Percentiles rank a stretch among this genome's conserved stretches.
phyloP scores from a whole-genome alignment of 805 yeast genomes.

The Ogataea glucozyma region DNA sequence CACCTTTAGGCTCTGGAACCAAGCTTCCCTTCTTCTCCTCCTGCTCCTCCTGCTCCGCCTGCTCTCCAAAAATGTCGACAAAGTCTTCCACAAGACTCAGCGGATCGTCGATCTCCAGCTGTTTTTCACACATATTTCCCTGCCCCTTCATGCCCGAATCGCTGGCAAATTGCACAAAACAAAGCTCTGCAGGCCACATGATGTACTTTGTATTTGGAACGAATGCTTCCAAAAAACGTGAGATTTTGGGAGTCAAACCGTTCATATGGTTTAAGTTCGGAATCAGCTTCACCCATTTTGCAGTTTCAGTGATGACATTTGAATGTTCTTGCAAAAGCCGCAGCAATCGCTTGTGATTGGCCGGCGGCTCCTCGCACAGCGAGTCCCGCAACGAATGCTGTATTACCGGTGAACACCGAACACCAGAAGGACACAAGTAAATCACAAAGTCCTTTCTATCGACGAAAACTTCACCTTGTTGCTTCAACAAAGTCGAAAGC shows the following conservation, averaged over 20 bases:
- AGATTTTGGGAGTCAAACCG: slow-evolving; percentile 63
- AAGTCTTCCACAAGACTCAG: slow-evolving; percentile 33
- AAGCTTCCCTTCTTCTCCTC: slow-evolving; percentile 1
- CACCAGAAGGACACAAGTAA: slow-evolving; percentile 58
- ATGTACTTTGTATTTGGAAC: slow-evolving; percentile 50
- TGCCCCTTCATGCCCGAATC: slow-evolving; percentile 19
- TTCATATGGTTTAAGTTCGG: slow-evolving; percentile 71
- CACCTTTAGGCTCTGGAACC: no score
- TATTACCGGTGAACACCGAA: slow-evolving; percentile 44
- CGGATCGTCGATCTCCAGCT: slow-evolving; percentile 26
- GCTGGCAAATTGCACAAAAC: slow-evolving; percentile 54
- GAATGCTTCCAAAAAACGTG: slow-evolving; percentile 47
- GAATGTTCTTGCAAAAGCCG: slow-evolving; percentile 40
- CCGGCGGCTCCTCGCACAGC: slow-evolving; percentile 41
- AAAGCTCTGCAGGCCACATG: slow-evolving; percentile 72
- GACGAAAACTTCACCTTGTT: slow-evolving; percentile 19
- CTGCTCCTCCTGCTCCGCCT: slow-evolving; percentile 3
- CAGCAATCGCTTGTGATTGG: slow-evolving; percentile 39
- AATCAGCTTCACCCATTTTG: slow-evolving; percentile 64
- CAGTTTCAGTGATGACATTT: slow-evolving; percentile 21
- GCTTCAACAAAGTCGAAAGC: slow-evolving; percentile 17
- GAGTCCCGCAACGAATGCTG: slow-evolving; percentile 38
- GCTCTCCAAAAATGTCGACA: slow-evolving; percentile 15
- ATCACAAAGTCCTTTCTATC: slow-evolving; percentile 39
- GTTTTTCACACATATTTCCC: slow-evolving; percentile 1